Conservation (phyloP, 768 basidiomycete genomes). For the Basidioascus undulatus region DNA sequence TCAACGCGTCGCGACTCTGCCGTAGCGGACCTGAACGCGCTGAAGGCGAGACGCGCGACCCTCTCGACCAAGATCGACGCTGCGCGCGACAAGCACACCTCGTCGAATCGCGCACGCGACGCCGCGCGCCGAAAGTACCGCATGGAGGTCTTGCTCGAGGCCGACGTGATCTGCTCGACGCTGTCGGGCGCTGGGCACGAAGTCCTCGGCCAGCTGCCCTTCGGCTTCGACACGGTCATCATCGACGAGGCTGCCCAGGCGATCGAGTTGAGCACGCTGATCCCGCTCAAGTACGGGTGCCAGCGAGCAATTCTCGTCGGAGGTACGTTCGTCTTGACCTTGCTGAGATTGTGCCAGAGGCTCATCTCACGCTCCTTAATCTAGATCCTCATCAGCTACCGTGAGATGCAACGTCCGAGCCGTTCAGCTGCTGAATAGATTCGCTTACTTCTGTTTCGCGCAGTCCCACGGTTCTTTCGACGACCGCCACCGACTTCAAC, state of each 20-base stretch:
- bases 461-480: conserved; percentile 58
- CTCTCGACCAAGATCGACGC: conserved; percentile 48
- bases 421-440: too few relatives aligned
- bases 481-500: conserved; percentile 32
- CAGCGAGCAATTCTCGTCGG: conserved; percentile 80
- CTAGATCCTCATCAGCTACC: conserved; percentile 58
- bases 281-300: conserved; percentile 73
- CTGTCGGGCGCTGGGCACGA: conserved; percentile 86
- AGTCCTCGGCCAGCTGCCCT: conserved; percentile 32
- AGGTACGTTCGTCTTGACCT: conserved; percentile 24
- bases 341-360: background rate
- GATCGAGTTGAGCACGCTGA: conserved; percentile 79
- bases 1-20: conserved; percentile 28
- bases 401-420: too few relatives aligned
- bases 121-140: conserved; percentile 49
- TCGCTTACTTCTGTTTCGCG: too few relatives aligned
- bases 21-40: conserved; percentile 41
- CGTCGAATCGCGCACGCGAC: conserved; percentile 56
- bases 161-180: conserved; percentile 83
- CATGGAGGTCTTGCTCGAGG: conserved; percentile 51
- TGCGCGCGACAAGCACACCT: conserved; percentile 59
- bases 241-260: conserved; percentile 98
- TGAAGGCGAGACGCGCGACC: conserved; percentile 38
- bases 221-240: conserved; percentile 84
- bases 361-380: background rate